Conservation (phyloP, 345 rosid species). For the Arabidopsis arenosa region DNA sequence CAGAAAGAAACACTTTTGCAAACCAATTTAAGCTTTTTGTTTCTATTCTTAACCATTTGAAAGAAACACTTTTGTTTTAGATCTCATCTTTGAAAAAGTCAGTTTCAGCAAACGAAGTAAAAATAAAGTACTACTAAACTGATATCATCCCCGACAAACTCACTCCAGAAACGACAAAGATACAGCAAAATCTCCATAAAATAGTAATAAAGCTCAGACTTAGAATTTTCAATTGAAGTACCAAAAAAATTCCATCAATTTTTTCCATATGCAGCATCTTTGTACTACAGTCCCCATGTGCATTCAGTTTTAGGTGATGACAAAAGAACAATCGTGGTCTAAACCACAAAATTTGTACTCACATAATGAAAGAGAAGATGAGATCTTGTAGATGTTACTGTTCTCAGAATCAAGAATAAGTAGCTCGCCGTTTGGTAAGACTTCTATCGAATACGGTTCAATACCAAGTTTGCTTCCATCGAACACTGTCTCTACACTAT, state of each 20-base stretch:
- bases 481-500: slow-evolving; percentile 92
- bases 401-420: slow-evolving; percentile 90
- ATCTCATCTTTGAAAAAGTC: slow-evolving; percentile 43
- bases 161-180: slow-evolving; percentile 41
- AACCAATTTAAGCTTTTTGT: background rate
- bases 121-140: slow-evolving; percentile 28
- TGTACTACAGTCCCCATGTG: slow-evolving; percentile 44
- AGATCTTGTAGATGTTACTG: slow-evolving; percentile 88
- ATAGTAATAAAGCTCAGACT: slow-evolving; percentile 31
- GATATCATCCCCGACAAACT: slow-evolving; percentile 39
- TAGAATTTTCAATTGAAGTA: slow-evolving; percentile 11
- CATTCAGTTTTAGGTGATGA: slow-evolving; percentile 32
- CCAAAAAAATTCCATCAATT: slow-evolving; percentile 7
- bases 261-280: slow-evolving; percentile 30
- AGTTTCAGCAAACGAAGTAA: slow-evolving; percentile 28
- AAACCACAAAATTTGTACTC: slow-evolving; percentile 42
- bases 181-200: slow-evolving; percentile 41
- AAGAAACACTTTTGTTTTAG: slow-evolving; percentile 23
- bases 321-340: slow-evolving; percentile 11
- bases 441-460: slow-evolving; percentile 85
- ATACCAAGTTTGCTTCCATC: slow-evolving; percentile 98
- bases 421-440: slow-evolving; percentile 83
- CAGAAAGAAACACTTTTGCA: slow-evolving; percentile 14
- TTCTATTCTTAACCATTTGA: slow-evolving; percentile 11
- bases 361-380: slow-evolving; percentile 89